Evolutionary conservation across 1,284 basidiomycete genomes (phyloP), one percentile per base, ranked within the genome.

Genomic region (Volvariella volvacea): DNA sequence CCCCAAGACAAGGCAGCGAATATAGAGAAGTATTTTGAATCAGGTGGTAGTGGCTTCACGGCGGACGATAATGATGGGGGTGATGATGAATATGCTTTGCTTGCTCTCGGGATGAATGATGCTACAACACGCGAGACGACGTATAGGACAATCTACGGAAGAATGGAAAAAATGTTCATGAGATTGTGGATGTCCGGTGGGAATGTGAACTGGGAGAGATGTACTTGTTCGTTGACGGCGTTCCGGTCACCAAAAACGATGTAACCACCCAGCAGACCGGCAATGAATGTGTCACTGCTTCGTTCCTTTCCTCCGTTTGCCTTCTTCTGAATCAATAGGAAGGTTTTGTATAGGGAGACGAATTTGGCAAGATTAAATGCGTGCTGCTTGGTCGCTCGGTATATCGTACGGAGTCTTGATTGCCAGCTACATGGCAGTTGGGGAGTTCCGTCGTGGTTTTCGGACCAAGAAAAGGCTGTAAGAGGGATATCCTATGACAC

Each of bases 161-260:
- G 42, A n/a, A n/a, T n/a, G n/a, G n/a, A n/a, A n/a, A n/a, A n/a
- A n/a, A n/a, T n/a, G n/a, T n/a, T 30, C 15, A 50, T 49, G 48
- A 54, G 42, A 48, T 39, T 45, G 37, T 42, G 31, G 30, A 45
- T 42, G n/a, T n/a, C n/a, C 19, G 34, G 34, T 20, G 6, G 34
- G 19, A 42, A 22, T 42, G 21, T 46, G 33, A 25, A 47, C 19
- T 43, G 39, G 36, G 43, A 31, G 41, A 37, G 37, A 25, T 40
- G 46, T 53, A 92, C 92, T 80, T 99, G 96, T 63, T 99, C 95
- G 60, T 99, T 99, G 51, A 99, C 88, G n/a, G 95, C 88, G 46
- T 86, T 95, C 46, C 94, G 74, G 48, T 97, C 85, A 7, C 96
- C 92, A 58, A 99, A 99, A 2, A 96, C 89, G 44, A 87, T 60